Conservation (phyloP, 2,329 filamentous ascomycete species). For the Didymella lethalis region DNA sequence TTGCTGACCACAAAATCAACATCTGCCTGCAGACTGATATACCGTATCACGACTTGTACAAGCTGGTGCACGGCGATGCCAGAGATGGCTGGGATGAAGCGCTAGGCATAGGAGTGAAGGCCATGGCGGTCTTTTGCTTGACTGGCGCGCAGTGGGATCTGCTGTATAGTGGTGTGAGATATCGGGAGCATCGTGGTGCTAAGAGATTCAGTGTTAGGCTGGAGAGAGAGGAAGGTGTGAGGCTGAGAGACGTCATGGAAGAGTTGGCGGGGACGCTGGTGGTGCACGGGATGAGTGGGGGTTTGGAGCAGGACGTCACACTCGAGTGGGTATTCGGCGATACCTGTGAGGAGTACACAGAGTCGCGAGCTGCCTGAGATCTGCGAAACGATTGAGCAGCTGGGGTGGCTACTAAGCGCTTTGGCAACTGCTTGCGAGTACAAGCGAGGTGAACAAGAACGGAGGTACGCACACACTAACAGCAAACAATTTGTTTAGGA, state of each 20-base stretch:
- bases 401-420: too few relatives aligned
- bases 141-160: constrained; percentile 4
- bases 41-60: not conserved
- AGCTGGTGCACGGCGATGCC: not conserved
- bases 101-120: not conserved
- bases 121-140: constrained; percentile 9
- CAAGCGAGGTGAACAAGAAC: not conserved
- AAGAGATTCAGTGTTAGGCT: constrained; percentile 16
- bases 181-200: constrained; percentile 1
- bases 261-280: constrained; percentile 16
- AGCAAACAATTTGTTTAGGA: too few relatives aligned
- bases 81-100: not conserved
- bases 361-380: not conserved
- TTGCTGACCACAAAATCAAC: not conserved
- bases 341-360: not conserved
- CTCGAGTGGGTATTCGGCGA: constrained; percentile 22
- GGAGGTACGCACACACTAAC: too few relatives aligned
- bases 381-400: too few relatives aligned
- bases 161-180: constrained; percentile 5
- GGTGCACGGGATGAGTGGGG: not conserved
- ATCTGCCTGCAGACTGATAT: constrained; percentile 6
- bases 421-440: not conserved
- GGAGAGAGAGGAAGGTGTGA: constrained; percentile 22
- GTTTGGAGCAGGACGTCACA: constrained; percentile 13
- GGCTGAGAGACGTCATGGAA: constrained; percentile 22